Conservation (phyloP, 768 basidiomycete species). For the Suillus cothurnatus region DNA sequence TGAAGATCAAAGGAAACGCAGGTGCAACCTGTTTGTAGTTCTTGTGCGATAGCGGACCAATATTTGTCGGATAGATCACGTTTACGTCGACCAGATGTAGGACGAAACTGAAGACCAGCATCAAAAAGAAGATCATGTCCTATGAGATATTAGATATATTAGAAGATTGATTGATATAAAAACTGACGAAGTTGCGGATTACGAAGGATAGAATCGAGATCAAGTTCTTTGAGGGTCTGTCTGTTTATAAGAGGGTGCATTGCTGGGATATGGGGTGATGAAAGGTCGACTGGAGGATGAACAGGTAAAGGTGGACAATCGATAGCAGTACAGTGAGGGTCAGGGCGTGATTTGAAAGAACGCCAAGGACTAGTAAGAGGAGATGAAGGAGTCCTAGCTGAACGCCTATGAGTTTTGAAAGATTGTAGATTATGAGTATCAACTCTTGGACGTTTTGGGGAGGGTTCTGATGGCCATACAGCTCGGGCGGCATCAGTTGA, state of each 20-base stretch:
- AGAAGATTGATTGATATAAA: slow-evolving; percentile 10
- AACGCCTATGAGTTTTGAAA: slow-evolving; percentile 21
- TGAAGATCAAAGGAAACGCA: slow-evolving; percentile 74
- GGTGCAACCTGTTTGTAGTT: slow-evolving; percentile 81
- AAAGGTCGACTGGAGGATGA: slow-evolving; percentile 40
- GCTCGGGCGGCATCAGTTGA: slow-evolving; percentile 30
- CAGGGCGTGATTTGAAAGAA: slow-evolving; percentile 22
- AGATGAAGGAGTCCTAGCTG: slow-evolving; percentile 20
- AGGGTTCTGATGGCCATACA: slow-evolving; percentile 43
- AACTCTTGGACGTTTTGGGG: slow-evolving; percentile 32
- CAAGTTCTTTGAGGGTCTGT: slow-evolving; percentile 81
- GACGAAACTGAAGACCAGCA: slow-evolving; percentile 79
- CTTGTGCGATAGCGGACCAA: slow-evolving; percentile 79
- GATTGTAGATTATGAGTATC: slow-evolving; percentile 22
- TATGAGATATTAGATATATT: slow-evolving; percentile 29
- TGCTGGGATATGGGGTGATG: slow-evolving; percentile 63
- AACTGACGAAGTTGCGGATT: slow-evolving; percentile 89
- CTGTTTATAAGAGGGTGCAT: slow-evolving; percentile 78
- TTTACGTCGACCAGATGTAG: slow-evolving; percentile 74
- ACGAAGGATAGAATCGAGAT: slow-evolving; percentile 81
- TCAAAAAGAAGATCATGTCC: slow-evolving; percentile 93
- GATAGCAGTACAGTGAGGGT: slow-evolving; percentile 24
- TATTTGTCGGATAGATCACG: slow-evolving; percentile 75
- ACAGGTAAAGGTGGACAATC: slow-evolving; percentile 23
- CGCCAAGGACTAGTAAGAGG: slow-evolving; percentile 32